Percentiles rank a stretch among this genome's conserved stretches.
Evolutionary conservation across 179 eudicot species (phyloP).

Genomic region (Beta macrorhiza): DNA sequence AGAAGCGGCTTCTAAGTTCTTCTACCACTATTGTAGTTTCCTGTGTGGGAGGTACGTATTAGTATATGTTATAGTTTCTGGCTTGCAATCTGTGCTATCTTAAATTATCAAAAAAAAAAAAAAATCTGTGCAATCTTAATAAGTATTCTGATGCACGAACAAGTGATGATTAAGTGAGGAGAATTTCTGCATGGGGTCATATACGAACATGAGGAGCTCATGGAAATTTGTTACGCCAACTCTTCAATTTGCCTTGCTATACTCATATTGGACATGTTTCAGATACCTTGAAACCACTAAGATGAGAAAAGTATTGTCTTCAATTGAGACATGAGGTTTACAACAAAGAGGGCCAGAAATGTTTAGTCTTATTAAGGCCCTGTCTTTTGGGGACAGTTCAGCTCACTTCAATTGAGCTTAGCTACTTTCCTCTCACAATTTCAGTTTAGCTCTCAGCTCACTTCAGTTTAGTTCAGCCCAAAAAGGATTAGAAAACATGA

Average conservation of each 20-base stretch:
- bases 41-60: constrained; percentile 46
- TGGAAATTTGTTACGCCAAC: neutral
- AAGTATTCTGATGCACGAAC: neutral
- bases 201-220: neutral
- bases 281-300: neutral
- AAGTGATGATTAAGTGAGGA: neutral
- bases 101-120: neutral
- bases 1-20: constrained; percentile 63
- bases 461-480: too few species aligned
- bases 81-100: constrained; percentile 3
- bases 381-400: too few species aligned
- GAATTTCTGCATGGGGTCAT: neutral
- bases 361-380: neutral
- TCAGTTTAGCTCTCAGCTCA: too few species aligned
- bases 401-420: too few species aligned
- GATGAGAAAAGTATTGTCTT: neutral
- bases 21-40: constrained; percentile 49
- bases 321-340: neutral
- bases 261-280: neutral
- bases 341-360: neutral
- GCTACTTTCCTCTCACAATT: too few species aligned
- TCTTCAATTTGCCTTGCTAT: neutral
- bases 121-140: neutral
- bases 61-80: constrained; percentile 9
- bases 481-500: too few species aligned